Percentiles rank a stretch among this genome's conserved stretches.
Conservation (phyloP, 768 basidiomycete species). For the Mycena belliarum region DNA sequence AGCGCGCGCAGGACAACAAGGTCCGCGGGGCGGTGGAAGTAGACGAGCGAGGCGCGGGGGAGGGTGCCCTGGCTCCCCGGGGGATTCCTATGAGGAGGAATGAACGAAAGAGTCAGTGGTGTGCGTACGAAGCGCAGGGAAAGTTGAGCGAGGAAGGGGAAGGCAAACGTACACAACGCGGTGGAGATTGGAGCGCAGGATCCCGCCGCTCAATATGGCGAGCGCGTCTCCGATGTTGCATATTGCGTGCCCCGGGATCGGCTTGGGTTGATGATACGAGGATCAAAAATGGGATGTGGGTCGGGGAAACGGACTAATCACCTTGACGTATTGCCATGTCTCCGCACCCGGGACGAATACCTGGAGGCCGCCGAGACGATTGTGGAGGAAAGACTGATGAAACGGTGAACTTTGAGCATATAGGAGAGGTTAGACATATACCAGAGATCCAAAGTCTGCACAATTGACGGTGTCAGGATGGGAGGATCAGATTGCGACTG, state of each 20-base stretch:
- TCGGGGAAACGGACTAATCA: neutral
- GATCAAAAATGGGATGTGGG: too few relatives aligned
- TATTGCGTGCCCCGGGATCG: neutral
- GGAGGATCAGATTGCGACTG: too few relatives aligned
- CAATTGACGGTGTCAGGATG: too few relatives aligned
- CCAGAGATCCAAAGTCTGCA: too few relatives aligned
- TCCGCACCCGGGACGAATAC: neutral
- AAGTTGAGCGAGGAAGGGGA: neutral
- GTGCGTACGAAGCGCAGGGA: too few relatives aligned
- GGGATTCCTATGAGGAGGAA: too few relatives aligned
- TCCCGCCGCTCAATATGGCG: constrained; percentile 46
- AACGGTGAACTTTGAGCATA: too few relatives aligned
- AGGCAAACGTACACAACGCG: constrained; percentile 37
- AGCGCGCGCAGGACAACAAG: neutral
- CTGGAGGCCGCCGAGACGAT: neutral
- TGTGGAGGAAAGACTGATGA: neutral
- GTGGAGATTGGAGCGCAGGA: constrained; percentile 45
- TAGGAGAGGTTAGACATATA: too few relatives aligned
- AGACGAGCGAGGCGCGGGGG: neutral
- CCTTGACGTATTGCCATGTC: neutral
- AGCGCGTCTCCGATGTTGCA: constrained; percentile 49
- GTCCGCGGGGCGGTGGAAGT: neutral
- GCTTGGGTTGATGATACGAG: neutral
- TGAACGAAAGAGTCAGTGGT: too few relatives aligned
- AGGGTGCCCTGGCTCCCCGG: neutral